phyloP scores from a whole-genome alignment of 1,284 basidiomycete species.

The Ceratorhiza oryzae-sativae region DNA sequence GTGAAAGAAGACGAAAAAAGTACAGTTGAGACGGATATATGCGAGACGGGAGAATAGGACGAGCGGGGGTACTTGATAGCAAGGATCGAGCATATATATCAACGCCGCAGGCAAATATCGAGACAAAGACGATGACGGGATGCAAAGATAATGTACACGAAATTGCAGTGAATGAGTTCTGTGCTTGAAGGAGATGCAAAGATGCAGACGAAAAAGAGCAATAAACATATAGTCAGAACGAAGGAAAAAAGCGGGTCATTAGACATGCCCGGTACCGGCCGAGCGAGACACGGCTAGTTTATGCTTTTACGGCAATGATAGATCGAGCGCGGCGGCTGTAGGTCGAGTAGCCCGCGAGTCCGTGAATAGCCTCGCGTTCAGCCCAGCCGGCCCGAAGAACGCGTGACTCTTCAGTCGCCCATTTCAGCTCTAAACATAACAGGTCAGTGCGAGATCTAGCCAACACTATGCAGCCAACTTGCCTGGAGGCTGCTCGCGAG shows the following conservation, averaged over 20 bases:
- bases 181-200: not conserved
- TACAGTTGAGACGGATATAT: conserved; percentile 5
- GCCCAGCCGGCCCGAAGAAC: conserved; percentile 25
- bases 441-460: not conserved
- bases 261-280: not conserved
- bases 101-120: not conserved
- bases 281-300: not conserved
- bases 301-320: conserved; percentile 20
- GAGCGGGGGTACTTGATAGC: conserved; percentile 1
- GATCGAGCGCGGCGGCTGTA: conserved; percentile 17
- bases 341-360: conserved; percentile 32
- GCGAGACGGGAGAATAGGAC: not conserved
- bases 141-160: conserved; percentile 25
- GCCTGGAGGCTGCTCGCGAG: conserved; percentile 30
- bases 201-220: not conserved
- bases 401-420: conserved; percentile 23
- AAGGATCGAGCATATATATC: not conserved
- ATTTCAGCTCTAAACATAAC: conserved; percentile 11
- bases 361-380: conserved; percentile 21
- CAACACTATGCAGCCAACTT: not conserved
- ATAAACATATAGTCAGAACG: conserved; percentile 11
- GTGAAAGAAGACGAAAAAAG: not conserved
- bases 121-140: not conserved
- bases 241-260: not conserved
- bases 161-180: conserved; percentile 3